Evolutionary conservation across 768 basidiomycete genomes (phyloP), one percentile per base, ranked within the genome.

Genomic region (Amanita molliuscula): DNA sequence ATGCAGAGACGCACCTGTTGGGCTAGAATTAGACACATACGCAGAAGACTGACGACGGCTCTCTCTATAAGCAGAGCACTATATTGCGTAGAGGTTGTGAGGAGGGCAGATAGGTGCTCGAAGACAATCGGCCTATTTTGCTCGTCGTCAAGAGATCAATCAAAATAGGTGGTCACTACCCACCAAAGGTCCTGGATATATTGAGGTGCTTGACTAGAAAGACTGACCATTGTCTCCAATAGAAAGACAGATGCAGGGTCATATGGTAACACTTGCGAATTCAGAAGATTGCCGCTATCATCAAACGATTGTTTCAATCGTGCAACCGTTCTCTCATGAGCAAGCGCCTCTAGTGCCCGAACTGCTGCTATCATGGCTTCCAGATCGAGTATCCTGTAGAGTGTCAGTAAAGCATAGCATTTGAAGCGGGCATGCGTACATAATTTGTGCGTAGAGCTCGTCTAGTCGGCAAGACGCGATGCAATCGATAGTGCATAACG

Each of bases 191-290:
- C 93, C 50, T 84, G 84, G 23, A 97, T 84, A 56, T 84, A 76
- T 53, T 82, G 77, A 6, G 83, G 77, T 1, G 84, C 78, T 52
- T 89, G 81, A 54, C 78, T 82, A 1, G 86, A 76, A 35, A 98
- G 81, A 64, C 91, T 95, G 55, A 91, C 82, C 85, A 97, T 95
- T 44, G 81, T 88, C 65, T 99, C 96, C 53, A 98, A 66, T 33
- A 98, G 79, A 67, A 97, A 95, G 1, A 96, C 84, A 6, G 93
- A 89, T 3, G 92, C 89, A 9, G 96, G 92, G 62, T 99, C 96
- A 58, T 98, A 99, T 8, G 94, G 81, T 7, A 95, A 67, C 45
- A 83, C 76, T 47, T 72, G 76, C 2, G 67, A 59, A 59, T 67
- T 67, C 16, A 70, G 59, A 2, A 66, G 59, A 1, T 73, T 62